phyloP scores from a whole-genome alignment of 2,329 filamentous ascomycete genomes.

The Fusarium metavorans region DNA sequence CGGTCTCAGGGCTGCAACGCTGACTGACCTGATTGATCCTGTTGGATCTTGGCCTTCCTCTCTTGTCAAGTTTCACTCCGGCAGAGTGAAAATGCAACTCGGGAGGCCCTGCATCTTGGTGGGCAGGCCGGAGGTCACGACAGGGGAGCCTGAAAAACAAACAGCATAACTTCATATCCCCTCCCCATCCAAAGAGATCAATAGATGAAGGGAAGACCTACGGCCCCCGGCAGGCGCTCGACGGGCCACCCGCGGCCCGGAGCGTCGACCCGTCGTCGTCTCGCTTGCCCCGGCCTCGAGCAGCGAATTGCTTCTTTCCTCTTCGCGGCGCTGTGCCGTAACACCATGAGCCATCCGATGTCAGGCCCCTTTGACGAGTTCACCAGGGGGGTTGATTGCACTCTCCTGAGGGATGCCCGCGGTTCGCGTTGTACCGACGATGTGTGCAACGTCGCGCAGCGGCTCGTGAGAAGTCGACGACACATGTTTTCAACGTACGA shows the following conservation, averaged over 20 bases:
- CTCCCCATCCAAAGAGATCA: not conserved
- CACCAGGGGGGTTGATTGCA: not conserved
- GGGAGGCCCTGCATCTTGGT: conserved; percentile 3
- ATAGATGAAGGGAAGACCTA: not conserved
- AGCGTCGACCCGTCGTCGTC: conserved; percentile 31
- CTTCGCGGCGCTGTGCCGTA: conserved; percentile 30
- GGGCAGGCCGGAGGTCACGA: conserved; percentile 1
- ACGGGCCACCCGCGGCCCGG: conserved; percentile 34
- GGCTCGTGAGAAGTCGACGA: conserved; percentile 33
- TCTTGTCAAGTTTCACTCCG: conserved; percentile 17
- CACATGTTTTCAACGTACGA: not conserved
- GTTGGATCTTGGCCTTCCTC: conserved; percentile 23
- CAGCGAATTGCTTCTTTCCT: conserved; percentile 41
- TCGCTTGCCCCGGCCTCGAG: conserved; percentile 41
- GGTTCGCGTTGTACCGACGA: conserved; percentile 17
- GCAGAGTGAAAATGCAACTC: conserved; percentile 20
- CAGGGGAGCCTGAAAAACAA: conserved; percentile 9
- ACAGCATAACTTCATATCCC: not conserved
- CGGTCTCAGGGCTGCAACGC: conserved; percentile 16
- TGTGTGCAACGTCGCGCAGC: conserved; percentile 38
- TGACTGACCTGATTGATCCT: conserved; percentile 7
- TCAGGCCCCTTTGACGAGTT: conserved; percentile 21
- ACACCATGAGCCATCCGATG: conserved; percentile 20
- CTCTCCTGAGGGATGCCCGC: conserved; percentile 5
- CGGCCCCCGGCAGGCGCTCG: conserved; percentile 21